A percentile compares a stretch with the other conserved stretches of the same genome.
Conservation (phyloP, 306 rosid genomes). For the Geum urbanum region DNA sequence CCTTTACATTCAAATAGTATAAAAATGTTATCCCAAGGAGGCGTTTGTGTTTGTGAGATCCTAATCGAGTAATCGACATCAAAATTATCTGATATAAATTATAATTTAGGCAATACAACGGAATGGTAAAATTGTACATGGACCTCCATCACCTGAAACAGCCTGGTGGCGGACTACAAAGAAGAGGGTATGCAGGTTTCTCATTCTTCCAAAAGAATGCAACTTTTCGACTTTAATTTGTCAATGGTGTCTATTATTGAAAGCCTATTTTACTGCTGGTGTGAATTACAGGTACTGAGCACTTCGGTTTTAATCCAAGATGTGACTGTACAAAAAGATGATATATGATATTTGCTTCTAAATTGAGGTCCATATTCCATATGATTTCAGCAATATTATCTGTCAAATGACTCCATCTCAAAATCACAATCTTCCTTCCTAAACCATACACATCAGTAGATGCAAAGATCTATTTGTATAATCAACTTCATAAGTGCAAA, state of each 20-base stretch:
- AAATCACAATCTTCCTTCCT: neutral
- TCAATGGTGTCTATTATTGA: neutral
- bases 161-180: neutral
- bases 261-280: neutral
- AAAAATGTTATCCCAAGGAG: neutral
- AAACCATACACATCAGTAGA: neutral
- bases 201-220: neutral
- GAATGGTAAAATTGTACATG: neutral
- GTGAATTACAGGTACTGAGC: no score
- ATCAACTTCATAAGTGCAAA: neutral
- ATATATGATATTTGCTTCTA: constrained; percentile 3
- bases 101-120: neutral
- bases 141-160: neutral
- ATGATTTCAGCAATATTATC: neutral
- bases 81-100: neutral
- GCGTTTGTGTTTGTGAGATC: neutral
- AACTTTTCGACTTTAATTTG: neutral
- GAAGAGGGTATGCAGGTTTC: constrained; percentile 6
- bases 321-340: no score
- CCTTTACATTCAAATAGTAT: neutral
- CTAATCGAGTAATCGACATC: neutral
- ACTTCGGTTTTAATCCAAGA: no score
- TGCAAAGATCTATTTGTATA: neutral
- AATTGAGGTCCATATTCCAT: neutral
- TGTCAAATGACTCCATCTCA: neutral